phyloP scores from a whole-genome alignment of 768 basidiomycete species.

The Tylopilus balloui region DNA sequence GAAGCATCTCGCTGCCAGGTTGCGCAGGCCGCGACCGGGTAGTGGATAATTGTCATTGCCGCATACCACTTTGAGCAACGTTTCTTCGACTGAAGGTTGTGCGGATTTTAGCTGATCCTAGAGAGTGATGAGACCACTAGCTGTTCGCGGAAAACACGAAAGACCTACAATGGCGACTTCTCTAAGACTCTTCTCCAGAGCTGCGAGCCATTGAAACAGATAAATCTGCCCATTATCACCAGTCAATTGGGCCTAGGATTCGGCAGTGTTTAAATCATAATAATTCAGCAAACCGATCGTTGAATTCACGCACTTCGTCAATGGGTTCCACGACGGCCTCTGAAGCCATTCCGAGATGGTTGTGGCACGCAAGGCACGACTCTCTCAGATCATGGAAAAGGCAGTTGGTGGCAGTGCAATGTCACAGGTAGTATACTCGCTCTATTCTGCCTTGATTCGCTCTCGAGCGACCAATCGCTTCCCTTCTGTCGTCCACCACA shows the following conservation, averaged over 20 bases:
- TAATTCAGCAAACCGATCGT: not conserved
- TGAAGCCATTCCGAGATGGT: constrained; percentile 22
- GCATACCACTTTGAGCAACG: constrained; percentile 63
- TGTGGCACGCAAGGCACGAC: not conserved
- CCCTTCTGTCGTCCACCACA: constrained; percentile 31
- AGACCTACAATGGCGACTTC: constrained; percentile 50
- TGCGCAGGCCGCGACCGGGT: constrained; percentile 84
- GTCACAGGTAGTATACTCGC: no score
- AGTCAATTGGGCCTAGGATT: constrained; percentile 54
- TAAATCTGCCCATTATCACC: constrained; percentile 80
- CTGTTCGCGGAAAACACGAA: not conserved
- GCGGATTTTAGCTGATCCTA: constrained; percentile 65
- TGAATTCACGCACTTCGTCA: constrained; percentile 28
- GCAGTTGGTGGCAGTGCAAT: constrained; percentile 16
- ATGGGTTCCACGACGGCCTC: constrained; percentile 27
- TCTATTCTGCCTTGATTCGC: constrained; percentile 22
- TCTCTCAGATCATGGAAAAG: not conserved
- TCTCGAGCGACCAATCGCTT: constrained; percentile 17
- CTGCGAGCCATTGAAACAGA: constrained; percentile 78
- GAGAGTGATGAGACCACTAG: constrained; percentile 1
- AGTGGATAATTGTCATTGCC: constrained; percentile 64
- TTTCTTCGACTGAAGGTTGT: constrained; percentile 59
- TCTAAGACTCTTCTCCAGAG: constrained; percentile 54
- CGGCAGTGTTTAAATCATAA: constrained; percentile 12
- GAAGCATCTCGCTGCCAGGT: constrained; percentile 74